Conservation (phyloP, 2,329 filamentous ascomycete genomes). For the Metarhizium anisopliae region DNA sequence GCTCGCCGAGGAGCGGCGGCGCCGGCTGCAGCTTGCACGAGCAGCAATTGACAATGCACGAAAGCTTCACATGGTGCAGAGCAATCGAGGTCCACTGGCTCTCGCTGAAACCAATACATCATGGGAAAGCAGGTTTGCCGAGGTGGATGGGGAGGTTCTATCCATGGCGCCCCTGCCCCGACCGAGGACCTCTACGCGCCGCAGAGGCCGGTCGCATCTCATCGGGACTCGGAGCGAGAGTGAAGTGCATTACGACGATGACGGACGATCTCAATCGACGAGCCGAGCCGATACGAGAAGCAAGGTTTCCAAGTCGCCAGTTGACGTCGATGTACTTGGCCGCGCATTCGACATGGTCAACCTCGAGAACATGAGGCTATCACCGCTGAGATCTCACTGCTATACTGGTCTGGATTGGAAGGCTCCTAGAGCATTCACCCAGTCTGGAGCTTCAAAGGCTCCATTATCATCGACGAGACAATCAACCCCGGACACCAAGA, state of each 20-base stretch:
- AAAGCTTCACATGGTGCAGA: slow-evolving; percentile 34
- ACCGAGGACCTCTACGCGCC: slow-evolving; percentile 18
- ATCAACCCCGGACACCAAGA: neutral
- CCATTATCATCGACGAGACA: neutral
- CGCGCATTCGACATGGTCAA: slow-evolving; percentile 3
- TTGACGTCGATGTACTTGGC: neutral
- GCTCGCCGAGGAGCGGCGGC: slow-evolving; percentile 47
- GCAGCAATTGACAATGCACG: slow-evolving; percentile 44
- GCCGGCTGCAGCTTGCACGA: slow-evolving; percentile 41
- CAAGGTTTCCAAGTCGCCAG: neutral
- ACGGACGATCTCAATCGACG: neutral
- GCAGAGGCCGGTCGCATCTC: slow-evolving; percentile 13
- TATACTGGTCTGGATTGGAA: neutral
- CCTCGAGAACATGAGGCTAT: slow-evolving; percentile 1
- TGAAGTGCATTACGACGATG: slow-evolving; percentile 2
- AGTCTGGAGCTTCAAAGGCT: neutral
- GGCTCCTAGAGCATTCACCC: neutral
- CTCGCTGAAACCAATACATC: slow-evolving; percentile 16
- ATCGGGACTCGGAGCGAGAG: neutral
- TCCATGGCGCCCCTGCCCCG: slow-evolving; percentile 8
- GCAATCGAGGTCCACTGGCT: slow-evolving; percentile 18
- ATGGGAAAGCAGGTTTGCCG: slow-evolving; percentile 11
- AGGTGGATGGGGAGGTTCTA: slow-evolving; percentile 18
- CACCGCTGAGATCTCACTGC: neutral
- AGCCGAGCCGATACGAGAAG: neutral